Percentiles rank a stretch among this genome's conserved stretches.
phyloP scores from a whole-genome alignment of 768 basidiomycete genomes.

The Russula griseocarnosa region DNA sequence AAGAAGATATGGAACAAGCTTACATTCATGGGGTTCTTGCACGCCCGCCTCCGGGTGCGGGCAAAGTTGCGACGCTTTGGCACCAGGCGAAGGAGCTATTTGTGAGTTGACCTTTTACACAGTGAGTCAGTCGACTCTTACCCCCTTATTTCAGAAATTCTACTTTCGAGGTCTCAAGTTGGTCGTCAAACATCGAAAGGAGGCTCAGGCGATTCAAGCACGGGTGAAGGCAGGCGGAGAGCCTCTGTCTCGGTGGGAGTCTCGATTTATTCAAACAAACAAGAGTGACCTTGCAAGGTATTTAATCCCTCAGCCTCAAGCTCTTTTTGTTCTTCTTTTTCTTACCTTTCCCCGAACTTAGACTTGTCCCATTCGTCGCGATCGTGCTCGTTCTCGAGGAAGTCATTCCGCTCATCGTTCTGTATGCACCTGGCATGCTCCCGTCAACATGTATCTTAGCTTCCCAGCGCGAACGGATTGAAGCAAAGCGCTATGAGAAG shows the following conservation, averaged over 20 bases:
- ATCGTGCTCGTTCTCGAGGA: constrained; percentile 76
- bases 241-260: constrained; percentile 63
- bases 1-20: constrained; percentile 63
- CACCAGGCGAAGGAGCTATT: constrained; percentile 49
- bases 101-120: constrained; percentile 33
- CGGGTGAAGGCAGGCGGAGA: constrained; percentile 58
- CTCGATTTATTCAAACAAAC: constrained; percentile 51
- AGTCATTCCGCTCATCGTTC: constrained; percentile 74
- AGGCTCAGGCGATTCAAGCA: constrained; percentile 49
- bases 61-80: constrained; percentile 47
- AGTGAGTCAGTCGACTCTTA: constrained; percentile 4
- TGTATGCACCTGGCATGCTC: constrained; percentile 79
- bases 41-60: constrained; percentile 61
- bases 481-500: constrained; percentile 46
- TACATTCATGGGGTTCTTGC: constrained; percentile 61
- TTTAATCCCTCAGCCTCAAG: constrained; percentile 21
- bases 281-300: constrained; percentile 70
- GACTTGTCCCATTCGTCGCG: constrained; percentile 75
- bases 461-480: constrained; percentile 67
- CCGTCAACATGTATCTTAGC: constrained; percentile 86
- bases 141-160: constrained; percentile 54
- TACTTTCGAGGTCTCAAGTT: constrained; percentile 74
- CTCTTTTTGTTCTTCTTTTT: constrained; percentile 2
- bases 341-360: constrained; percentile 31
- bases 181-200: constrained; percentile 57